Evolutionary conservation across 441 rosid genomes (phyloP).

Genomic region (Croton laevigatus): DNA sequence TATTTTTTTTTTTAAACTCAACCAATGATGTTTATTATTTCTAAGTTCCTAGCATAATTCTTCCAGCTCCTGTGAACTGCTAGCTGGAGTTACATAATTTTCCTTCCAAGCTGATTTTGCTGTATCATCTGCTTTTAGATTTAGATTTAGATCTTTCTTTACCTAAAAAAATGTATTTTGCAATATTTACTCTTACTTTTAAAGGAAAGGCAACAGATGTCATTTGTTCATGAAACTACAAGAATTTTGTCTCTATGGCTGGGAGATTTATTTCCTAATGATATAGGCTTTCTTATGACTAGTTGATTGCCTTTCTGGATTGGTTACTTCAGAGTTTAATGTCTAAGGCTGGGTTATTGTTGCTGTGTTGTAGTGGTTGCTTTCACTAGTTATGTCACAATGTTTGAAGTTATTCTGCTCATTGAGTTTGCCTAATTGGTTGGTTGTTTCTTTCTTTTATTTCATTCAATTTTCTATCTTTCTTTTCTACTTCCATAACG

Average conservation of each 20-base stretch:
- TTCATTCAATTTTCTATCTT: neutral
- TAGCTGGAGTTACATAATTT: neutral
- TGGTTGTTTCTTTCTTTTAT: neutral
- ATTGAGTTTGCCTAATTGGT: slow-evolving; percentile 10
- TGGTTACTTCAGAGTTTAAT: neutral
- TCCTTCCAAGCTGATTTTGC: slow-evolving; percentile 1
- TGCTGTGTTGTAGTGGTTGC: neutral
- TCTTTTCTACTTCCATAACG: neutral
- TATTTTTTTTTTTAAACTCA: no score
- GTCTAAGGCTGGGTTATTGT: no score
- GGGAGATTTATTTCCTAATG: neutral
- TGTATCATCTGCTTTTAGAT: slow-evolving; percentile 2
- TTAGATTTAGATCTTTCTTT: neutral
- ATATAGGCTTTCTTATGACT: neutral
- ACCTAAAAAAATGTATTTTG: neutral
- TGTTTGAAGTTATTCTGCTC: slow-evolving; percentile 6
- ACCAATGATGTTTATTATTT: neutral
- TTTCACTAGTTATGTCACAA: neutral
- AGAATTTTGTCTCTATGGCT: slow-evolving; percentile 1
- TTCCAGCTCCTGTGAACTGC: slow-evolving; percentile 12
- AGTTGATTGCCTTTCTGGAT: neutral
- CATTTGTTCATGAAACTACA: neutral
- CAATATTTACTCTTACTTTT: neutral
- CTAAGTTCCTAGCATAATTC: neutral
- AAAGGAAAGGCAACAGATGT: neutral